Evolutionary conservation across 495 filamentous ascomycete species (phyloP).

Genomic region (Penicillium mononematosum): DNA sequence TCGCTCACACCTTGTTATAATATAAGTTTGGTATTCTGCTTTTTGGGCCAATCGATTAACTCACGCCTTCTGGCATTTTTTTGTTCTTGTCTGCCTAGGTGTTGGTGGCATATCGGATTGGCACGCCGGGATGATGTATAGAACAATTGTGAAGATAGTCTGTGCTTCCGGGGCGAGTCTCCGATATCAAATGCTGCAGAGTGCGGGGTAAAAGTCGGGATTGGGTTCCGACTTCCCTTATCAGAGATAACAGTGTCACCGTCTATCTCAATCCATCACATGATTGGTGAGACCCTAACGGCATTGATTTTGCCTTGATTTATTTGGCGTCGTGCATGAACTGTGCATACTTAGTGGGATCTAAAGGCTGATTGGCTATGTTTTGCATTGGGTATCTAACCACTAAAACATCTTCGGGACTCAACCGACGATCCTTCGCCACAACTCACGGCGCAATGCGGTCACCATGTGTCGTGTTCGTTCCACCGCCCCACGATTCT

Average conservation of each 20-base stretch:
- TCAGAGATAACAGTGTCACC: conserved; percentile 10
- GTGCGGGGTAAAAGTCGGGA: conserved; percentile 23
- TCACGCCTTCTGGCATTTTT: conserved; percentile 31
- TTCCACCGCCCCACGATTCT: conserved; percentile 38
- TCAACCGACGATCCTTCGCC: conserved; percentile 42
- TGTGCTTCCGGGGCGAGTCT: conserved; percentile 11
- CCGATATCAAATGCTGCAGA: conserved; percentile 19
- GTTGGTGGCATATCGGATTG: conserved; percentile 22
- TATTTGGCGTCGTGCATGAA: not conserved
- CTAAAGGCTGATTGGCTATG: not conserved
- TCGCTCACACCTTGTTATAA: conserved; percentile 28
- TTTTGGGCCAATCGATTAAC: conserved; percentile 2
- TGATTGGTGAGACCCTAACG: conserved; percentile 9
- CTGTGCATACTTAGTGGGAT: not conserved
- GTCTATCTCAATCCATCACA: not conserved
- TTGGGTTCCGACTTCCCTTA: conserved; percentile 22
- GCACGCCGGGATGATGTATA: not conserved
- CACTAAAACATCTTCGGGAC: not conserved
- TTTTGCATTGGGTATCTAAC: not conserved
- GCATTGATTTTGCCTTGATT: not conserved
- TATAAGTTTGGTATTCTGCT: not conserved
- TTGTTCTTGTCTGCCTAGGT: conserved; percentile 15
- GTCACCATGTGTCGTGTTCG: conserved; percentile 31
- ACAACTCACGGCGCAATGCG: conserved; percentile 28
- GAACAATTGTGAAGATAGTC: not conserved